Conservation (phyloP, 1,284 basidiomycete species). For the Ceratobasidium sp. region DNA sequence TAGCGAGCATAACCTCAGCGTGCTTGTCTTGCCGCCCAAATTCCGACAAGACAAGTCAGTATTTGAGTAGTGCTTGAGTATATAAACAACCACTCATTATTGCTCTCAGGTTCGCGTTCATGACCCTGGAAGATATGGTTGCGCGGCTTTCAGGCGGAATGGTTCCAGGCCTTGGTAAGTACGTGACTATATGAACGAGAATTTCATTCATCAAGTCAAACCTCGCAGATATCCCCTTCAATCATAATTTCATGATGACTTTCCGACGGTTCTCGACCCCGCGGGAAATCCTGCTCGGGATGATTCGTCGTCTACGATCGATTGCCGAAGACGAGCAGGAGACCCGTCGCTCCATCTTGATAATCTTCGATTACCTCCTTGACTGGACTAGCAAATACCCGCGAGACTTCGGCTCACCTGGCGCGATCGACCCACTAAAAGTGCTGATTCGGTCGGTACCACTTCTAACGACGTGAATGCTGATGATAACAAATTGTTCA, state of each 20-base stretch:
- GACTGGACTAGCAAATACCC: constrained; percentile 76
- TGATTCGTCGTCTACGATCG: constrained; percentile 76
- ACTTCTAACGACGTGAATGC: constrained; percentile 69
- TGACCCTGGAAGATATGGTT: constrained; percentile 22
- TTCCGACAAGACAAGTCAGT: constrained; percentile 22
- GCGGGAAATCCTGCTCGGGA: constrained; percentile 75
- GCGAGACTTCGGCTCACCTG: constrained; percentile 76
- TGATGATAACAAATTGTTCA: constrained; percentile 69
- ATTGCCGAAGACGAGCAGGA: not conserved
- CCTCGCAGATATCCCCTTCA: constrained; percentile 70
- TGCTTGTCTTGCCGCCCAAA: constrained; percentile 5
- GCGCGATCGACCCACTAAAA: constrained; percentile 72
- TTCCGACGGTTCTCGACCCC: constrained; percentile 81
- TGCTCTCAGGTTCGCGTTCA: constrained; percentile 22
- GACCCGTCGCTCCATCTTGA: constrained; percentile 5
- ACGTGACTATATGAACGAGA: constrained; percentile 25
- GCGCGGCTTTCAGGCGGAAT: constrained; percentile 15
- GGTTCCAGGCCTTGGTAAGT: not conserved
- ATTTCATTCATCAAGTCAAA: not conserved
- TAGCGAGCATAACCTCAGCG: not conserved
- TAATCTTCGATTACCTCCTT: constrained; percentile 70
- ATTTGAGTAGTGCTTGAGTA: no score
- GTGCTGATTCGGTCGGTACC: constrained; percentile 76
- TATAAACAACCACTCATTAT: no score
- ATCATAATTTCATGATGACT: constrained; percentile 79